Percentiles rank a stretch among this genome's conserved stretches.
Evolutionary conservation across 257 asterid species (phyloP).

Genomic region (Jacaranda mimosifolia): DNA sequence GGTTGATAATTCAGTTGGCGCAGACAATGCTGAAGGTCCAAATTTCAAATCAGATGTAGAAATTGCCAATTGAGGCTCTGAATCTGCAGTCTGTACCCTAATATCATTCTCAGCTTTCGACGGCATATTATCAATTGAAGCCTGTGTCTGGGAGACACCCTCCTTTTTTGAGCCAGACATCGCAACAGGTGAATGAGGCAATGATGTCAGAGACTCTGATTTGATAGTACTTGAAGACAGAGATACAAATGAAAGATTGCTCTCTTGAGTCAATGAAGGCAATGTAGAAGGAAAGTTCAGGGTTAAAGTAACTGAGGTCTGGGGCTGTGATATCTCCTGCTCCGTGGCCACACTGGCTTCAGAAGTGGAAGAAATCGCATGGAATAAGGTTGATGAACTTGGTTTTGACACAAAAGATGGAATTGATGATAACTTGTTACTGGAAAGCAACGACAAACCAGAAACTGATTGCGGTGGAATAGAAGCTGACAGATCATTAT

Average conservation of each 20-base stretch:
- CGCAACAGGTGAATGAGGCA: constrained; percentile 42
- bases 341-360: constrained; percentile 45
- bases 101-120: constrained; percentile 44
- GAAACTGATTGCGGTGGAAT: constrained; percentile 39
- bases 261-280: constrained; percentile 40
- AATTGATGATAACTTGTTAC: constrained; percentile 42
- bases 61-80: constrained; percentile 44
- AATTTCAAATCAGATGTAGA: constrained; percentile 40
- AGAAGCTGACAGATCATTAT: constrained; percentile 42
- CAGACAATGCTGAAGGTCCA: constrained; percentile 43
- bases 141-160: constrained; percentile 29
- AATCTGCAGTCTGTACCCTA: constrained; percentile 45
- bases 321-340: constrained; percentile 50
- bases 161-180: constrained; percentile 44
- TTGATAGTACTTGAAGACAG: constrained; percentile 37
- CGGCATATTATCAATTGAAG: constrained; percentile 42
- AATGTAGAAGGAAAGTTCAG: constrained; percentile 43
- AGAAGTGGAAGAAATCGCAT: constrained; percentile 40
- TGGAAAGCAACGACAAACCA: constrained; percentile 46
- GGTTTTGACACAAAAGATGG: constrained; percentile 48
- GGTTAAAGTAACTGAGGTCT: constrained; percentile 43
- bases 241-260: constrained; percentile 41
- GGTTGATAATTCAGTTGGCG: constrained; percentile 39
- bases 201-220: constrained; percentile 45
- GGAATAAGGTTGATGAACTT: constrained; percentile 49